Conservation (phyloP, 1,284 basidiomycete species). For the Pascua sp. region DNA sequence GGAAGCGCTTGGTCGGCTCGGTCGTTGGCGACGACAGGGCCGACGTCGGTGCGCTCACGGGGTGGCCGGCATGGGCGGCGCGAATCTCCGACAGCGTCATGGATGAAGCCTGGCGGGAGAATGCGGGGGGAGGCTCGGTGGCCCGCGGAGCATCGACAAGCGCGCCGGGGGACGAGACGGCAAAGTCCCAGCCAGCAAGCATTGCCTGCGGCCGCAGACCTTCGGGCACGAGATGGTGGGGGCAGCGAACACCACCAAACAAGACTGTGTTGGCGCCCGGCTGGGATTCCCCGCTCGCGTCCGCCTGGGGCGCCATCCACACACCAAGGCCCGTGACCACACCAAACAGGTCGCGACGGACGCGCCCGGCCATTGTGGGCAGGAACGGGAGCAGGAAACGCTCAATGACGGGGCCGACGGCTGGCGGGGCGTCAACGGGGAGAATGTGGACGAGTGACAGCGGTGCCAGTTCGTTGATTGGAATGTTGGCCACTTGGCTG, state of each 20-base stretch:
- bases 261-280: constrained; percentile 31
- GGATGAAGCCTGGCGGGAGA: constrained; percentile 11
- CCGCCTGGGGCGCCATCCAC: constrained; percentile 21
- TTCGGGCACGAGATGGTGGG: background rate
- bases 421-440: constrained; percentile 24
- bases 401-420: constrained; percentile 35
- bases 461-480: constrained; percentile 10
- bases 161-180: constrained; percentile 21
- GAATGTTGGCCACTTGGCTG: background rate
- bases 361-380: constrained; percentile 12
- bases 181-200: constrained; percentile 30
- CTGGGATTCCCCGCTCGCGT: constrained; percentile 5
- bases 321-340: constrained; percentile 21
- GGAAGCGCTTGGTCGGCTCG: background rate
- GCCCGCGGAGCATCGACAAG: constrained; percentile 6
- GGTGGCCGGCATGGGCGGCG: background rate
- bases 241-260: constrained; percentile 34
- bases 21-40: constrained; percentile 1
- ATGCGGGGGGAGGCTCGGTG: constrained; percentile 2
- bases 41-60: background rate
- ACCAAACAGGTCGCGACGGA: constrained; percentile 22
- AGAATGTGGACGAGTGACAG: constrained; percentile 36
- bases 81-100: constrained; percentile 11
- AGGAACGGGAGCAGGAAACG: constrained; percentile 34
- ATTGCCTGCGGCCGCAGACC: constrained; percentile 23